A percentile compares a stretch with the other conserved stretches of the same genome.
phyloP scores from a whole-genome alignment of 257 asterid genomes.

The Solanum ossicruentum region DNA sequence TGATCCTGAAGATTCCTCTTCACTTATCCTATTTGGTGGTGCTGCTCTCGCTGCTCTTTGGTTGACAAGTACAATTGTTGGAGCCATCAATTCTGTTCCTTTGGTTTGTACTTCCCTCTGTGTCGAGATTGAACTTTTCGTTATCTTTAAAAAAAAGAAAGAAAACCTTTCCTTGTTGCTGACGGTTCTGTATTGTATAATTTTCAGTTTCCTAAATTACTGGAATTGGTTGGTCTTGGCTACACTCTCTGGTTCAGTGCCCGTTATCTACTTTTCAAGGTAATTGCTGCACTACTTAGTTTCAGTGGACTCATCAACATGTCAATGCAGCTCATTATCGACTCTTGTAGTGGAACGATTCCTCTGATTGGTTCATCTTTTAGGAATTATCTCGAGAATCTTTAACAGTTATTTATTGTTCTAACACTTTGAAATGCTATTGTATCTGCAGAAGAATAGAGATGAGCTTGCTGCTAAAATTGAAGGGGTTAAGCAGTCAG shows the following conservation, averaged over 20 bases:
- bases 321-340: background rate
- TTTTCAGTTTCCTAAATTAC: slow-evolving; percentile 52
- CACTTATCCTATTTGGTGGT: slow-evolving; percentile 42
- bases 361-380: background rate
- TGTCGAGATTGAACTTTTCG: background rate
- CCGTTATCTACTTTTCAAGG: slow-evolving; percentile 75
- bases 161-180: background rate
- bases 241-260: slow-evolving; percentile 67
- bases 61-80: slow-evolving; percentile 43
- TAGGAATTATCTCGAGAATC: background rate
- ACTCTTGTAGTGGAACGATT: background rate
- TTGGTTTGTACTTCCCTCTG: slow-evolving; percentile 27
- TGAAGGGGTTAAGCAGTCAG: slow-evolving; percentile 54
- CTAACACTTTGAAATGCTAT: background rate
- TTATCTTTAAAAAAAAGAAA: background rate
- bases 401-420: background rate
- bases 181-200: background rate
- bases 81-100: slow-evolving; percentile 75
- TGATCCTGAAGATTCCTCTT: slow-evolving; percentile 23
- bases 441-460: slow-evolving; percentile 49
- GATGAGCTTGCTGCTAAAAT: slow-evolving; percentile 47
- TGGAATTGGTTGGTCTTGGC: slow-evolving; percentile 73
- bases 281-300: background rate
- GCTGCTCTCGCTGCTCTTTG: slow-evolving; percentile 46
- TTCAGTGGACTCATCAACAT: background rate